Evolutionary conservation across 371 early-diverging fungal genomes (phyloP).

Genomic region (Smittium culicis): DNA sequence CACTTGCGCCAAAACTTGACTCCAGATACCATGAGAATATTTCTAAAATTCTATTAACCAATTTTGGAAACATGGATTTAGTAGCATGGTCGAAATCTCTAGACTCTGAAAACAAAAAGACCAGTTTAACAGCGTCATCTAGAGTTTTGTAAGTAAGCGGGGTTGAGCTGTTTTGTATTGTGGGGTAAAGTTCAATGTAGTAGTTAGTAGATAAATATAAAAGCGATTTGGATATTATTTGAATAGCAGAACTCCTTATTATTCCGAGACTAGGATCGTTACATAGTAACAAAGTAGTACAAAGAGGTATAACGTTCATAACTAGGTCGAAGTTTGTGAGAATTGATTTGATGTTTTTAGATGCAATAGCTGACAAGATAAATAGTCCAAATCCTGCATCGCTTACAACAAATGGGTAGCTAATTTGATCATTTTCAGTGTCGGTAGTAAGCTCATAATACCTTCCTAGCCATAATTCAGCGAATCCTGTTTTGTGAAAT

Average conservation of each 20-base stretch:
- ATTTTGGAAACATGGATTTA: background rate
- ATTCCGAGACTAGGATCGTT: background rate
- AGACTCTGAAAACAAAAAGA: background rate
- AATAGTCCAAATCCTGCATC: constrained; percentile 2
- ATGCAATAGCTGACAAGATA: background rate
- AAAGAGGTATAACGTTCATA: background rate
- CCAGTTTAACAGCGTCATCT: background rate
- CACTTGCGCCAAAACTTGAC: background rate
- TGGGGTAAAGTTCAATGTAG: background rate
- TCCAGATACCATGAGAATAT: background rate
- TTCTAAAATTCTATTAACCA: background rate
- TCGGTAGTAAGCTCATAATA: background rate
- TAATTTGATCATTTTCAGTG: background rate
- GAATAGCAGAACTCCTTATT: background rate
- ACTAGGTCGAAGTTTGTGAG: background rate
- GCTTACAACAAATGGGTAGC: background rate
- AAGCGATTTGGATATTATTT: background rate
- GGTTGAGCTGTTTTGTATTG: too few relatives aligned
- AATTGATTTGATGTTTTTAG: background rate
- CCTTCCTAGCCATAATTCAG: background rate
- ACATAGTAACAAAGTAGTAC: background rate
- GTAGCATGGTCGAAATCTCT: background rate
- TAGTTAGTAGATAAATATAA: background rate
- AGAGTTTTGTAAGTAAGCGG: background rate
- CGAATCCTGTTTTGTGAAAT: background rate